Conservation (phyloP, 305 asterid genomes). For the Solanum chacoense region DNA sequence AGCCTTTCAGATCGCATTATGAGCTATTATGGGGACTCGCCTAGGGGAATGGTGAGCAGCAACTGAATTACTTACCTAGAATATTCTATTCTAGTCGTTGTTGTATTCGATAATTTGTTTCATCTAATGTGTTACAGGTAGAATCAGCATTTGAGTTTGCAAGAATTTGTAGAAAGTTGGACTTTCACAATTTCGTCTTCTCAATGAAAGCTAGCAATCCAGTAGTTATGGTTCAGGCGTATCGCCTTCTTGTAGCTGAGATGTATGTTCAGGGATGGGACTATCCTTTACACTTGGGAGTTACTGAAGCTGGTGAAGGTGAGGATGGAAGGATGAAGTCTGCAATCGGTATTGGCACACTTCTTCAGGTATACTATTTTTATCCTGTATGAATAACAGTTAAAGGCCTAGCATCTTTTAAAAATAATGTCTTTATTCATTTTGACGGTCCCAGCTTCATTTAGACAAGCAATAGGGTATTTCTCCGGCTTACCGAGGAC, state of each 20-base stretch:
- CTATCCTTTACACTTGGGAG: constrained; percentile 96
- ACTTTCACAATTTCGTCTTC: constrained; percentile 91
- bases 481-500: neutral
- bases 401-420: neutral
- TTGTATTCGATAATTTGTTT: neutral
- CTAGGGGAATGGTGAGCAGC: constrained; percentile 91
- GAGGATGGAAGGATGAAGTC: constrained; percentile 99
- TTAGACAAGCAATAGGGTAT: neutral
- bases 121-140: constrained; percentile 39
- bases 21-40: constrained; percentile 99
- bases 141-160: constrained; percentile 99
- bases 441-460: neutral
- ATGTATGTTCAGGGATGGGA: constrained; percentile 99
- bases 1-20: constrained; percentile 98
- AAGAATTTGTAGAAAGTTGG: constrained; percentile 87
- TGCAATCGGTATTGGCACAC: constrained; percentile 97
- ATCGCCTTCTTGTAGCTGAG: constrained; percentile 97
- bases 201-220: constrained; percentile 99
- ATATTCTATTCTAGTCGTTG: neutral
- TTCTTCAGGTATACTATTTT: constrained; percentile 35
- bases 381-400: neutral
- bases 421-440: neutral
- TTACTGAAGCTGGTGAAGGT: constrained; percentile 99
- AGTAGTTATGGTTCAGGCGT: constrained; percentile 95
- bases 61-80: neutral